Percentiles rank a stretch among this genome's conserved stretches.
Evolutionary conservation across 345 rosid genomes (phyloP).

Genomic region (Eucalyptus paniculata): DNA sequence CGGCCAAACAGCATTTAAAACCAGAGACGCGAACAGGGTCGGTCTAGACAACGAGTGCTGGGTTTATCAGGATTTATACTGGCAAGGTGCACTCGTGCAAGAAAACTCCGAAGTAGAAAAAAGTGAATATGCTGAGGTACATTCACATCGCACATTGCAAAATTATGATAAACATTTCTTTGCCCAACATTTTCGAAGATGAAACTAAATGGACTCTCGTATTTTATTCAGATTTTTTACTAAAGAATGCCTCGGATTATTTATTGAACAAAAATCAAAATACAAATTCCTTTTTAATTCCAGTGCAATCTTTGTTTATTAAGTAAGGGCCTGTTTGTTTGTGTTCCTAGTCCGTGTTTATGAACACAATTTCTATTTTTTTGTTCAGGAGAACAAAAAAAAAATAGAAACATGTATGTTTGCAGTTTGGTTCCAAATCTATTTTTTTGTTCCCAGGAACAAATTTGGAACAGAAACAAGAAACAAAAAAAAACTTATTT

Average conservation of each 20-base stretch:
- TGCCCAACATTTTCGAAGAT: background rate
- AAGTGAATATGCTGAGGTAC: background rate
- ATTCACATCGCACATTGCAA: background rate
- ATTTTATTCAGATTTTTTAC: background rate
- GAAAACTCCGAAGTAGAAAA: background rate
- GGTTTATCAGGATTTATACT: background rate
- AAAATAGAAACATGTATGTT: rapidly evolving
- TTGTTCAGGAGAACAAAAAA: rapidly evolving
- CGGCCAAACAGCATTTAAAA: background rate
- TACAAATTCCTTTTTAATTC: background rate
- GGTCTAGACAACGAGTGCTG: background rate
- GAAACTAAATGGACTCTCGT: background rate
- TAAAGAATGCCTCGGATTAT: background rate
- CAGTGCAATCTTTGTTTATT: background rate
- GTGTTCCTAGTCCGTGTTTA: no score
- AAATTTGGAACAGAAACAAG: no score
- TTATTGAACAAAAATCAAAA: background rate
- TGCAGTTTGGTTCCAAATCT: no score
- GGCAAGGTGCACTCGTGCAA: background rate
- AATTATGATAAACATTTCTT: background rate
- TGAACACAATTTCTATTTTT: no score
- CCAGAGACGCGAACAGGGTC: background rate
- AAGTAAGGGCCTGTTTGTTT: background rate
- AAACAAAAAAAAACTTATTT: no score
- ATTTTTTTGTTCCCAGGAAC: rapidly evolving